These are phyloP conservation scores for Edaphochlamys debaryana DNA, from an alignment of 139 green algal genomes.

Conservation along the genomic window DNA sequence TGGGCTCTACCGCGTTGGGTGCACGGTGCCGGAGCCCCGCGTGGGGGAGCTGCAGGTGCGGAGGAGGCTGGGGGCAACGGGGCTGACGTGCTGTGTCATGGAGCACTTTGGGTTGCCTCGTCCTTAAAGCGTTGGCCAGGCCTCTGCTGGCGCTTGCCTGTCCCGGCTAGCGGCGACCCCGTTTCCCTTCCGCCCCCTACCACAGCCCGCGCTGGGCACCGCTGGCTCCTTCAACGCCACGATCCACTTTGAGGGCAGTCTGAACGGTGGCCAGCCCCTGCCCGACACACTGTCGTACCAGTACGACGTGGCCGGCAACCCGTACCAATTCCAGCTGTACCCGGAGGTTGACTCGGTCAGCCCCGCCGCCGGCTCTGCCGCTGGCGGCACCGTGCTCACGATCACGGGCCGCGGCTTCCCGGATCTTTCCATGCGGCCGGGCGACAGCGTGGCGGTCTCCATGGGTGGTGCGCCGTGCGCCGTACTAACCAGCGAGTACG, in stretches of 20 bases:
- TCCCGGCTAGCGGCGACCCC: too few relatives aligned
- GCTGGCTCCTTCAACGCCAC: slow-evolving; percentile 31
- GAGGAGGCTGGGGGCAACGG: too few relatives aligned
- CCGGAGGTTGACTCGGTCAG: slow-evolving; percentile 37
- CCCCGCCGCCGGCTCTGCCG: slow-evolving; percentile 33
- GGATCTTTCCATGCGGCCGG: neutral
- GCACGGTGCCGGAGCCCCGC: slow-evolving; percentile 3
- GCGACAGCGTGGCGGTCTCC: slow-evolving; percentile 14
- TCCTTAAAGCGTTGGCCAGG: too few relatives aligned
- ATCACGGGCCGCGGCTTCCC: slow-evolving; percentile 51
- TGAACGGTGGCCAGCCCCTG: slow-evolving; percentile 35
- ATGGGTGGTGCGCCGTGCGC: slow-evolving; percentile 38
- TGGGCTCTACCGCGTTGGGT: neutral
- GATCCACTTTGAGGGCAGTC: slow-evolving; percentile 46
- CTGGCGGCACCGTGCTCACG: slow-evolving; percentile 38
- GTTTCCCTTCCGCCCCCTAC: too few relatives aligned
- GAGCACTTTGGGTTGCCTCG: too few relatives aligned
- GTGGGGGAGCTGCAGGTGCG: neutral
- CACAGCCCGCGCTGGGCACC: slow-evolving; percentile 35
- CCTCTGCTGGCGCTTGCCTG: too few relatives aligned
- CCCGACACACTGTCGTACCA: neutral
- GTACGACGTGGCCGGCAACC: slow-evolving; percentile 25
- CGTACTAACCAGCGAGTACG: slow-evolving; percentile 44
- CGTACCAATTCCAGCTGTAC: slow-evolving; percentile 60
- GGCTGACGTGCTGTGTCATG: too few relatives aligned